phyloP scores from a whole-genome alignment of 768 basidiomycete genomes.

The Calocybe gangraenosa region DNA sequence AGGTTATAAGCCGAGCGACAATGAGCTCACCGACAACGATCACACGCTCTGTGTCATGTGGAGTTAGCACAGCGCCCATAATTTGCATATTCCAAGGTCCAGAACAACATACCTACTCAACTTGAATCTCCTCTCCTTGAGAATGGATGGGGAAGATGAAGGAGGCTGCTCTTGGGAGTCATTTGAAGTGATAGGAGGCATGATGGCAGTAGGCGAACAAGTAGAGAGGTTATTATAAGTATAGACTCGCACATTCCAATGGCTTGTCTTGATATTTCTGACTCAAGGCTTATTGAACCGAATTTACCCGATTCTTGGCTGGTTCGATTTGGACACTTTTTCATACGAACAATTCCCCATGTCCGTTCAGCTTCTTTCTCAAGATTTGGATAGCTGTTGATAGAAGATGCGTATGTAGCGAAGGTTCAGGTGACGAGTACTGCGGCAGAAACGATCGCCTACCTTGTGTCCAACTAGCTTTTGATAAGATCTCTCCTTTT shows the following conservation, averaged over 20 bases:
- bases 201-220: conserved; percentile 31
- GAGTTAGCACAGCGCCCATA: not conserved
- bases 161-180: conserved; percentile 38
- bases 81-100: not conserved
- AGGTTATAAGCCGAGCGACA: not conserved
- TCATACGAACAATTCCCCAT: conserved; percentile 1
- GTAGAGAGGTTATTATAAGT: conserved; percentile 20
- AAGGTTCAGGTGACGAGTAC: too few species aligned
- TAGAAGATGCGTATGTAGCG: not conserved
- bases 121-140: conserved; percentile 85
- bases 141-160: conserved; percentile 39
- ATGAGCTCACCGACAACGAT: conserved; percentile 76
- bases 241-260: conserved; percentile 14
- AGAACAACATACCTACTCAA: conserved; percentile 64
- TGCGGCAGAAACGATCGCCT: too few species aligned
- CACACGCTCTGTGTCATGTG: conserved; percentile 64
- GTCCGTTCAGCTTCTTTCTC: not conserved
- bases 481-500: not conserved
- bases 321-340: conserved; percentile 5
- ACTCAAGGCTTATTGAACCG: conserved; percentile 23
- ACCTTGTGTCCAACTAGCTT: too few species aligned
- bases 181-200: conserved; percentile 42
- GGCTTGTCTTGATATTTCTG: conserved; percentile 11
- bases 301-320: conserved; percentile 30
- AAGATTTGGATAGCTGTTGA: not conserved